Conservation (phyloP, 768 basidiomycete species). For the Xerocomus spinulosus region DNA sequence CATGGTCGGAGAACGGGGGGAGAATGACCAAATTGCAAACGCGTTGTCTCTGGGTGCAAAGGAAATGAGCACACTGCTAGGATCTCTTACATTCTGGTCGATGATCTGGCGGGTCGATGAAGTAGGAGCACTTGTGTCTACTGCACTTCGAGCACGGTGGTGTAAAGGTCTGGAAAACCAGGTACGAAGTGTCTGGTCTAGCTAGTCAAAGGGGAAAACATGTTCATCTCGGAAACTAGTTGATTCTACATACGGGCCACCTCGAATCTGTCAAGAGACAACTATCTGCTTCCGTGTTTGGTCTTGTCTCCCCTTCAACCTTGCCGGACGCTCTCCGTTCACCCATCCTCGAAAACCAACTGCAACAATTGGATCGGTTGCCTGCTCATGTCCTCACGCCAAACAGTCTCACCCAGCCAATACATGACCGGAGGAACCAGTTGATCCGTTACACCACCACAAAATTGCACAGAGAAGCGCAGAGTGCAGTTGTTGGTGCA, state of each 20-base stretch:
- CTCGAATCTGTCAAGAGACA: conserved; percentile 45
- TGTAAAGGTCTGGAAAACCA: conserved; percentile 47
- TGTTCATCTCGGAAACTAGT: conserved; percentile 33
- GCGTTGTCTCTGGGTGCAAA: conserved; percentile 28
- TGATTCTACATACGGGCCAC: conserved; percentile 61
- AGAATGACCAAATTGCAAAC: conserved; percentile 18
- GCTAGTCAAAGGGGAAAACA: neutral
- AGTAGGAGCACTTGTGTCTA: conserved; percentile 31
- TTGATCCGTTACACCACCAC: conserved; percentile 52
- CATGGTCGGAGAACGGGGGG: conserved; percentile 34
- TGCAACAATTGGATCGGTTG: conserved; percentile 49
- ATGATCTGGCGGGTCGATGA: conserved; percentile 40
- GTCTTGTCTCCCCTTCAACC: conserved; percentile 35
- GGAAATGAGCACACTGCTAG: conserved; percentile 30
- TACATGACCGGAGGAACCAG: conserved; percentile 48
- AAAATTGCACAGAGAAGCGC: conserved; percentile 60
- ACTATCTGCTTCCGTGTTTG: conserved; percentile 38
- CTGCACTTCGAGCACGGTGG: conserved; percentile 33
- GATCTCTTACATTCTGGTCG: conserved; percentile 37
- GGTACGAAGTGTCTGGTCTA: conserved; percentile 27
- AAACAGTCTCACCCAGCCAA: conserved; percentile 44
- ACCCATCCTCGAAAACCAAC: conserved; percentile 52
- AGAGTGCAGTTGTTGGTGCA: conserved; percentile 50
- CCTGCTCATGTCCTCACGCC: conserved; percentile 45
- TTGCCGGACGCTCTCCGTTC: conserved; percentile 38